Conservation (phyloP, 306 rosid species). For the Ormosia semicastrata region DNA sequence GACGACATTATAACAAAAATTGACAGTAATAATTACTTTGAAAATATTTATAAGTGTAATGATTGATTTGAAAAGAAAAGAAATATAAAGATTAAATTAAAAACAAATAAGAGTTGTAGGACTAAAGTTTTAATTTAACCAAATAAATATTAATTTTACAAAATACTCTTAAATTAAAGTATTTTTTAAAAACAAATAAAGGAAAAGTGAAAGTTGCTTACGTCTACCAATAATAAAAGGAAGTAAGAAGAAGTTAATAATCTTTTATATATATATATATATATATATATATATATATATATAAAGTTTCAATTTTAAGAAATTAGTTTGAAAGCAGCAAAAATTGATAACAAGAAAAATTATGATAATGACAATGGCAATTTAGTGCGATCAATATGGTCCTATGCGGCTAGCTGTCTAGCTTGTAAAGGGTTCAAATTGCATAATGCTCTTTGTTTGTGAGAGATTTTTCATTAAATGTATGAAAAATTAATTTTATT, state of each 20-base stretch:
- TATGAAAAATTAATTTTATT: too few species aligned
- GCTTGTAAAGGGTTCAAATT: not conserved
- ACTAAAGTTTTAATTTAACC: too few species aligned
- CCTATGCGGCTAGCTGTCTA: conserved; percentile 14
- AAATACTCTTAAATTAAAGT: not conserved
- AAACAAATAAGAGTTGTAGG: too few species aligned
- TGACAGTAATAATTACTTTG: too few species aligned
- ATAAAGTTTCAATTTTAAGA: too few species aligned
- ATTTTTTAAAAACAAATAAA: not conserved
- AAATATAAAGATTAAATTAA: too few species aligned
- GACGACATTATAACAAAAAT: too few species aligned
- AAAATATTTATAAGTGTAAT: too few species aligned
- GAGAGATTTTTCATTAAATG: too few species aligned
- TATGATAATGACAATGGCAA: conserved; percentile 5
- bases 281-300: not conserved
- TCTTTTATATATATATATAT: too few species aligned
- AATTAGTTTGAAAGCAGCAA: conserved; percentile 8
- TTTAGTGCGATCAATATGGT: conserved; percentile 13
- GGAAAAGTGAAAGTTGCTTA: not conserved
- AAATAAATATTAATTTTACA: not conserved
- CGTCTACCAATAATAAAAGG: not conserved
- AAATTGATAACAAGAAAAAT: not conserved
- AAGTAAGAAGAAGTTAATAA: not conserved
- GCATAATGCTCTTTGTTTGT: not conserved
- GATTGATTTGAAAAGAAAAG: too few species aligned